These are phyloP conservation scores for Psilocybe tampanensis DNA, from an alignment of 768 basidiomycete species.

Conservation along the genomic window DNA sequence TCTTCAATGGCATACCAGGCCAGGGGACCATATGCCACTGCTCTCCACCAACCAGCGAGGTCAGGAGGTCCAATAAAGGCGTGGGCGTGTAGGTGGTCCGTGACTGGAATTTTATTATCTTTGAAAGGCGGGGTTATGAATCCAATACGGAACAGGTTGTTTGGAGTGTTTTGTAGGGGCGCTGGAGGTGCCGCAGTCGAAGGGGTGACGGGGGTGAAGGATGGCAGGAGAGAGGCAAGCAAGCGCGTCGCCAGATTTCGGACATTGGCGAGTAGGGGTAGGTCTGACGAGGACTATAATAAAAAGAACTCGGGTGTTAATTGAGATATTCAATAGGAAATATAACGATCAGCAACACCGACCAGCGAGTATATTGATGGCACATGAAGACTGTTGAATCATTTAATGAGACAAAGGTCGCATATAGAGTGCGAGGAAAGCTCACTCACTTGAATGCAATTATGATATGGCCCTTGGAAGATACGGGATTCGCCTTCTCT, in stretches of 20 bases:
- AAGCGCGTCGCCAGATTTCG: constrained; percentile 60
- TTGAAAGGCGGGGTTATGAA: constrained; percentile 81
- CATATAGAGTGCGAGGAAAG: neutral
- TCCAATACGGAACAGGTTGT: constrained; percentile 59
- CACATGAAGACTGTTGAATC: constrained; percentile 64
- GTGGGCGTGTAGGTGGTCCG: constrained; percentile 79
- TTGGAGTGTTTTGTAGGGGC: constrained; percentile 28
- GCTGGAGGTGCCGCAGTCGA: constrained; percentile 33
- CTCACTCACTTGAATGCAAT: constrained; percentile 72
- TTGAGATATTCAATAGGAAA: too few species aligned
- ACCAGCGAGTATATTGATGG: constrained; percentile 77
- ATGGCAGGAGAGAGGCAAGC: constrained; percentile 48
- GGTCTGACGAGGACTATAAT: constrained; percentile 68
- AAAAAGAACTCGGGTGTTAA: neutral
- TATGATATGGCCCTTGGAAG: constrained; percentile 72
- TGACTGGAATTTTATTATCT: constrained; percentile 78
- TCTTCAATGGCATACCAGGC: constrained; percentile 81
- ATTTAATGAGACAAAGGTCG: constrained; percentile 7
- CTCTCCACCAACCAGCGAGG: constrained; percentile 73
- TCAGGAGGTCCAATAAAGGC: constrained; percentile 70
- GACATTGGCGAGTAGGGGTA: constrained; percentile 69
- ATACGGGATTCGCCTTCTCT: constrained; percentile 71
- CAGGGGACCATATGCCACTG: constrained; percentile 63
- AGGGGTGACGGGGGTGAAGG: constrained; percentile 37
- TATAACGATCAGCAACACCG: constrained; percentile 28